These are phyloP conservation scores for Ehretia macrophylla DNA, from an alignment of 257 asterid genomes.

Conservation along the genomic window DNA sequence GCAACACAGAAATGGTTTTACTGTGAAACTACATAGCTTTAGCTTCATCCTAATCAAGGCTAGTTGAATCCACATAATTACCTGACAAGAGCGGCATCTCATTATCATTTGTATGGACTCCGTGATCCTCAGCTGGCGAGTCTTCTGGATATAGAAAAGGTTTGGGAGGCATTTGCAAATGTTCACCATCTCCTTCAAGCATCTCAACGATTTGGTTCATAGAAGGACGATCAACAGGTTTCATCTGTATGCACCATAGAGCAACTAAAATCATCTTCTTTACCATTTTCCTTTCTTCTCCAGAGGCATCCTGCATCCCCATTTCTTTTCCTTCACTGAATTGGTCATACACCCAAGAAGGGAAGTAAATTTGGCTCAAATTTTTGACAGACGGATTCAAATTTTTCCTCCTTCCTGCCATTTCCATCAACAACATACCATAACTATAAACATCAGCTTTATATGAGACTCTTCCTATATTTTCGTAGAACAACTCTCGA, in stretches of 20 bases:
- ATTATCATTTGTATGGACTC: neutral
- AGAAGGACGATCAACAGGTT: constrained; percentile 28
- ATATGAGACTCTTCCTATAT: constrained; percentile 8
- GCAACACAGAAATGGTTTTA: too few species aligned
- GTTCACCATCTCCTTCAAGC: constrained; percentile 26
- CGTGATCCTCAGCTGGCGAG: constrained; percentile 7
- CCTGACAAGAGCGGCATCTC: neutral
- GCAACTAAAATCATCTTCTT: constrained; percentile 62
- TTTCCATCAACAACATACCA: constrained; percentile 8
- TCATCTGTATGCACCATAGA: constrained; percentile 42
- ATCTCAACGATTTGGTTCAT: constrained; percentile 25
- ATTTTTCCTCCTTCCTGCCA: constrained; percentile 7
- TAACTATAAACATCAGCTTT: constrained; percentile 12
- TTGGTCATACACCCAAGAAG: constrained; percentile 8
- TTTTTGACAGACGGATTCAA: neutral
- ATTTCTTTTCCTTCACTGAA: constrained; percentile 3
- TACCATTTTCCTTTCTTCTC: constrained; percentile 35
- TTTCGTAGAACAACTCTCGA: constrained; percentile 8
- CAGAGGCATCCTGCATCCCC: constrained; percentile 23
- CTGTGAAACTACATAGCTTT: too few species aligned
- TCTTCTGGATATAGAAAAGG: constrained; percentile 23
- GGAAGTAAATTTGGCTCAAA: neutral
- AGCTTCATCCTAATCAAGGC: too few species aligned
- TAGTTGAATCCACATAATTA: too few species aligned
- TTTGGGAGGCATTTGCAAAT: constrained; percentile 37